phyloP scores from a whole-genome alignment of 2,329 filamentous ascomycete genomes.

The Aspergillus sp. region DNA sequence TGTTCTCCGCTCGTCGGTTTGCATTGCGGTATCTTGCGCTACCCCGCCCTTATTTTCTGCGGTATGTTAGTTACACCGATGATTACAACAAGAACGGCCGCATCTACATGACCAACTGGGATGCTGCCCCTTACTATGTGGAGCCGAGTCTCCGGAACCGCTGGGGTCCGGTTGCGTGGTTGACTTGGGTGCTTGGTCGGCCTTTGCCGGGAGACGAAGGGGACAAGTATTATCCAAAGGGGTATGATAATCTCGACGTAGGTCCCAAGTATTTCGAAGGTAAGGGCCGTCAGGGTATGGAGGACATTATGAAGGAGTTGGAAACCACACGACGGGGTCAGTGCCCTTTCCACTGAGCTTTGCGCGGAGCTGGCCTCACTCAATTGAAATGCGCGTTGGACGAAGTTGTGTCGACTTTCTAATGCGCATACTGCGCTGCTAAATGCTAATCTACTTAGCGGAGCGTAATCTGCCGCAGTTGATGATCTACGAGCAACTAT shows the following conservation, averaged over 20 bases:
- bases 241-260: slow-evolving; percentile 57
- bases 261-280: slow-evolving; percentile 61
- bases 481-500: too few relatives aligned
- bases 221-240: slow-evolving; percentile 51
- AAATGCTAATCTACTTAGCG: too few relatives aligned
- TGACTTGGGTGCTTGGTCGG: slow-evolving; percentile 49
- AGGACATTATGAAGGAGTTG: slow-evolving; percentile 46
- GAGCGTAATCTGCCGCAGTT: too few relatives aligned
- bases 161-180: slow-evolving; percentile 61
- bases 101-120: slow-evolving; percentile 55
- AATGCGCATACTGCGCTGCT: too few relatives aligned
- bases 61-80: slow-evolving; percentile 44
- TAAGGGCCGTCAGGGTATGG: slow-evolving; percentile 45
- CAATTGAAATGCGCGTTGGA: neutral
- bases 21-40: slow-evolving; percentile 60
- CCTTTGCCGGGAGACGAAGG: slow-evolving; percentile 52
- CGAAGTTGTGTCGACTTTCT: too few relatives aligned
- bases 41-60: slow-evolving; percentile 55
- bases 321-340: slow-evolving; percentile 46
- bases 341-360: slow-evolving; percentile 51
- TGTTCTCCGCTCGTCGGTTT: slow-evolving; percentile 58
- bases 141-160: slow-evolving; percentile 61
- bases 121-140: slow-evolving; percentile 67
- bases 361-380: neutral
- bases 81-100: slow-evolving; percentile 57